Conservation (phyloP, 306 rosid species). For the Cucumis cinereus region DNA sequence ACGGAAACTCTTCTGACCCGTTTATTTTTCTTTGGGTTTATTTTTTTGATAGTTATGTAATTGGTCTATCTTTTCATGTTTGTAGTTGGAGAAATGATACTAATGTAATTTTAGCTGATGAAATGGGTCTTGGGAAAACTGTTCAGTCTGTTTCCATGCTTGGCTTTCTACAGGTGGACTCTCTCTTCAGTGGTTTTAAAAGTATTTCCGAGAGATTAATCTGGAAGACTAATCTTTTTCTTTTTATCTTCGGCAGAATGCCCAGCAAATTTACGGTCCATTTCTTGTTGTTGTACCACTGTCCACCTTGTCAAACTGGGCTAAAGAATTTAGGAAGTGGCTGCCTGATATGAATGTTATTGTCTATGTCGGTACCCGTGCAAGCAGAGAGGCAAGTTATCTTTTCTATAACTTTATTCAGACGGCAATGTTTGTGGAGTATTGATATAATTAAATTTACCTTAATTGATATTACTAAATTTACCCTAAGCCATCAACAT, state of each 20-base stretch:
- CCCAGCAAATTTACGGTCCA: slow-evolving; percentile 93
- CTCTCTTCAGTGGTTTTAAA: slow-evolving; percentile 1
- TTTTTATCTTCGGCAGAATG: slow-evolving; percentile 39
- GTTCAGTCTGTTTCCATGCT: slow-evolving; percentile 99
- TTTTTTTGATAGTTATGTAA: slow-evolving; percentile 20
- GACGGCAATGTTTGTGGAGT: neutral
- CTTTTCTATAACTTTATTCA: neutral
- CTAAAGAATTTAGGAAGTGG: slow-evolving; percentile 98
- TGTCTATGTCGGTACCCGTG: slow-evolving; percentile 95
- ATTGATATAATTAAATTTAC: too few species aligned
- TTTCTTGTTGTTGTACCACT: slow-evolving; percentile 97
- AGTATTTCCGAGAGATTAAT: neutral
- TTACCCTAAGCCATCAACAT: too few species aligned
- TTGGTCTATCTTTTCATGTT: slow-evolving; percentile 15
- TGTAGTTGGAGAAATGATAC: slow-evolving; percentile 99
- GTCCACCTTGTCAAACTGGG: slow-evolving; percentile 97
- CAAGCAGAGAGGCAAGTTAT: slow-evolving; percentile 88
- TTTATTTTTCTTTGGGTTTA: neutral
- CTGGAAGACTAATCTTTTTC: neutral
- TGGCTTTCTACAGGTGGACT: slow-evolving; percentile 84
- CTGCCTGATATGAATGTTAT: slow-evolving; percentile 97
- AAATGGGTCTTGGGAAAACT: slow-evolving; percentile 99
- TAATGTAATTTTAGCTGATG: slow-evolving; percentile 98
- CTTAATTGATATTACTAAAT: too few species aligned
- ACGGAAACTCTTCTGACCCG: neutral